Conservation (phyloP, 2,329 filamentous ascomycete genomes). For the Pseudogymnoascus verrucosus region DNA sequence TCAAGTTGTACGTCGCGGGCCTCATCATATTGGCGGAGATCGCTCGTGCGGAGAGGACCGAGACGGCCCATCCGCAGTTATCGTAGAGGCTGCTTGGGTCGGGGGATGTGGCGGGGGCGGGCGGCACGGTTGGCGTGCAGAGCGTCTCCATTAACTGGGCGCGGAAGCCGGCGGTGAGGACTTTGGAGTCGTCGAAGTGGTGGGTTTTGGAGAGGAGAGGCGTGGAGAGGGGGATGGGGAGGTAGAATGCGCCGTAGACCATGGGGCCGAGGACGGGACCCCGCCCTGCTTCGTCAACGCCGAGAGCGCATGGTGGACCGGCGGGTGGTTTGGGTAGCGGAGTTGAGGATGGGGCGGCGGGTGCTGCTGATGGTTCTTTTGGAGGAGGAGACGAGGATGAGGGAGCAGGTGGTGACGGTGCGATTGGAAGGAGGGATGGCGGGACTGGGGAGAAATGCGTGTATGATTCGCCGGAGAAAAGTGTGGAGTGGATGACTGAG, state of each 20-base stretch:
- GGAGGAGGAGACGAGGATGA: constrained; percentile 17
- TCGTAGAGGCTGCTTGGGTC: constrained; percentile 42
- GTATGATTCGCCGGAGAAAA: constrained; percentile 61
- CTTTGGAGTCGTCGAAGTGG: constrained; percentile 93
- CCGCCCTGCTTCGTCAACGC: constrained; percentile 88
- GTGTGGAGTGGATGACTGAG: constrained; percentile 49
- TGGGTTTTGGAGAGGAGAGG: constrained; percentile 69
- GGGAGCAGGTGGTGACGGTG: constrained; percentile 15
- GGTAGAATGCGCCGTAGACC: constrained; percentile 65
- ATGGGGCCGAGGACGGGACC: constrained; percentile 84
- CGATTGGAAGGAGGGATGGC: constrained; percentile 41
- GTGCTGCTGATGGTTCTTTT: constrained; percentile 21
- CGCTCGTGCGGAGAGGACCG: constrained; percentile 62
- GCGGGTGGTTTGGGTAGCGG: not conserved
- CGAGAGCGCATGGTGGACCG: constrained; percentile 62
- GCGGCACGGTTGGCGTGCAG: constrained; percentile 48
- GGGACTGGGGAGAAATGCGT: constrained; percentile 65
- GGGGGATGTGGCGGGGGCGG: not conserved
- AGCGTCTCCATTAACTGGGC: constrained; percentile 61
- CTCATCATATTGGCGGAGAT: constrained; percentile 30
- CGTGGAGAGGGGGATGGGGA: constrained; percentile 63
- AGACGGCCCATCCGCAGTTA: constrained; percentile 76
- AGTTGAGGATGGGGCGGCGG: constrained; percentile 25
- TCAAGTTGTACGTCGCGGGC: constrained; percentile 69
- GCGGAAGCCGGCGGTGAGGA: constrained; percentile 72